phyloP scores from a whole-genome alignment of 331 rosid genomes.

The Quercus tomentella region DNA sequence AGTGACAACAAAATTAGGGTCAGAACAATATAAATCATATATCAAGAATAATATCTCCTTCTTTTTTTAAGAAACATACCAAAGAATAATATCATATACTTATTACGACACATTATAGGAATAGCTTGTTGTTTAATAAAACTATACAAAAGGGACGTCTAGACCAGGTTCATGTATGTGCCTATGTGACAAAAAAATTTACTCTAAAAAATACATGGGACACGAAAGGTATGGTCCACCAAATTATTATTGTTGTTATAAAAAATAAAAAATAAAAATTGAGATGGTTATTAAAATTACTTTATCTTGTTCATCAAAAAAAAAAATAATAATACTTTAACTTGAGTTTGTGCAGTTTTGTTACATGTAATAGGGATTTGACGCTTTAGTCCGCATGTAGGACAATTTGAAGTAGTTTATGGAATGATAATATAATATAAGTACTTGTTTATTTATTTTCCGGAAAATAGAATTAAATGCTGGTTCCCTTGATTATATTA shows the following conservation, averaged over 20 bases:
- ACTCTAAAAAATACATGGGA: neutral
- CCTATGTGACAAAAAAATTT: neutral
- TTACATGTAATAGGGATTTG: neutral
- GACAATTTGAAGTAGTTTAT: neutral
- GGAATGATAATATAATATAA: too few relatives aligned
- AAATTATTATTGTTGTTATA: neutral
- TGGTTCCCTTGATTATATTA: too few relatives aligned
- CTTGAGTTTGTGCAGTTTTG: neutral
- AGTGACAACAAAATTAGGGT: neutral
- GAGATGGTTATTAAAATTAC: too few relatives aligned
- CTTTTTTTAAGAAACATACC: too few relatives aligned
- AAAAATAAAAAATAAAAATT: too few relatives aligned
- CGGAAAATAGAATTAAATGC: too few relatives aligned
- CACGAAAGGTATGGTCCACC: neutral
- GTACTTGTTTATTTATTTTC: too few relatives aligned
- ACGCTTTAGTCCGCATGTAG: neutral
- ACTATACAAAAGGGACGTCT: neutral
- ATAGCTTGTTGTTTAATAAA: neutral
- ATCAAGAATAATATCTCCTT: too few relatives aligned
- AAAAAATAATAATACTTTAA: too few relatives aligned
- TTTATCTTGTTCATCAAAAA: neutral
- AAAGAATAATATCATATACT: neutral
- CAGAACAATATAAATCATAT: neutral
- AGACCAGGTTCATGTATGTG: neutral
- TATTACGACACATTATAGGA: neutral